Evolutionary conservation across 1,284 basidiomycete species (phyloP).

Genomic region (Blastosporella zonata): DNA sequence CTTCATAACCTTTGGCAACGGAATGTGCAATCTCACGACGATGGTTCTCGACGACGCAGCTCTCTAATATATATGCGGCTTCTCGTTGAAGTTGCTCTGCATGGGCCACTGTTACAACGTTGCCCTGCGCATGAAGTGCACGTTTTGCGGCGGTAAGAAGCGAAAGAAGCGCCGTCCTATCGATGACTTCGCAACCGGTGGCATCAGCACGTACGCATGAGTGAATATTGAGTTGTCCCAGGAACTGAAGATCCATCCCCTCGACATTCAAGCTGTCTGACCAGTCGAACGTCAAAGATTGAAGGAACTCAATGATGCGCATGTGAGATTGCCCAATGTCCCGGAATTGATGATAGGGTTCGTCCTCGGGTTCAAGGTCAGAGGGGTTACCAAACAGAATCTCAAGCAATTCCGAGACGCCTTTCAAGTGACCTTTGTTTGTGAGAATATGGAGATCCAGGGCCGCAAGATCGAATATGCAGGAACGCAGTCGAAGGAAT

Average conservation of each 20-base stretch:
- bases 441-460: constrained; percentile 89
- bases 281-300: constrained; percentile 88
- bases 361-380: constrained; percentile 42
- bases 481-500: constrained; percentile 81
- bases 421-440: constrained; percentile 70
- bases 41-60: constrained; percentile 85
- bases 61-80: constrained; percentile 73
- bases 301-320: constrained; percentile 84
- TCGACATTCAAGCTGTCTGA: constrained; percentile 66
- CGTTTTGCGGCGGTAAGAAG: constrained; percentile 63
- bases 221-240: constrained; percentile 69
- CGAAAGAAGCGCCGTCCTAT: constrained; percentile 65
- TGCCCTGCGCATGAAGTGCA: constrained; percentile 65
- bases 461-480: constrained; percentile 84
- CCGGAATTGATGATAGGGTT: constrained; percentile 55
- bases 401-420: constrained; percentile 67
- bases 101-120: constrained; percentile 59
- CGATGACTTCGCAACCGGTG: constrained; percentile 81
- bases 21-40: constrained; percentile 77
- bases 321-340: constrained; percentile 80
- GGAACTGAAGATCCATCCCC: constrained; percentile 64
- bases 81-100: constrained; percentile 71
- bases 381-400: constrained; percentile 72
- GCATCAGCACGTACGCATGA: constrained; percentile 71
- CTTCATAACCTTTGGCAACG: constrained; percentile 66